phyloP scores from a whole-genome alignment of 768 basidiomycete genomes.

The Daedaleopsis nitida region DNA sequence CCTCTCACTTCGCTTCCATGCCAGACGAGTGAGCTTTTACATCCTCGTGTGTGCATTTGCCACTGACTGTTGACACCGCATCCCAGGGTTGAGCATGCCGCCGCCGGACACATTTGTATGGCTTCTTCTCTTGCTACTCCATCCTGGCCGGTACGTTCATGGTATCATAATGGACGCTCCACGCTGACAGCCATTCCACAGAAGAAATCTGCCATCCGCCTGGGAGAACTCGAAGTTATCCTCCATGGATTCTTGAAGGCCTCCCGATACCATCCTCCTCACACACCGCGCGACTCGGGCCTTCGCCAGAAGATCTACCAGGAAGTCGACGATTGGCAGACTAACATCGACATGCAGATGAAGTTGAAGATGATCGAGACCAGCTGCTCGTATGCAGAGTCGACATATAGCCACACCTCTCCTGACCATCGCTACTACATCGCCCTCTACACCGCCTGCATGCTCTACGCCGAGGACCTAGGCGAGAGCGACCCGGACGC shows the following conservation, averaged over 20 bases:
- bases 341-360: slow-evolving; percentile 5
- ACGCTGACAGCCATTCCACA: too few relatives aligned
- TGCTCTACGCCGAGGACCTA: slow-evolving; percentile 42
- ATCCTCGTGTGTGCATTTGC: too few relatives aligned
- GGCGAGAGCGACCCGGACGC: slow-evolving; percentile 26
- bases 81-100: too few relatives aligned
- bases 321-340: slow-evolving; percentile 3
- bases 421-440: slow-evolving; percentile 34
- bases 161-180: too few relatives aligned
- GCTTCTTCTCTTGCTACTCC: too few relatives aligned
- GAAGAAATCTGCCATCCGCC: too few relatives aligned
- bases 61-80: too few relatives aligned
- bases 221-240: background rate
- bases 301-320: slow-evolving; percentile 3
- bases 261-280: background rate
- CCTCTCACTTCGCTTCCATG: too few relatives aligned
- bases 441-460: slow-evolving; percentile 42
- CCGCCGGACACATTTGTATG: too few relatives aligned
- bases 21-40: too few relatives aligned
- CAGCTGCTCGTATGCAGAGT: slow-evolving; percentile 17
- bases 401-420: slow-evolving; percentile 19
- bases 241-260: slow-evolving; percentile 5
- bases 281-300: background rate
- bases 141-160: too few relatives aligned
- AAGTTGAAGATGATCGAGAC: slow-evolving; percentile 16